Evolutionary conservation across 257 asterid genomes (phyloP), one percentile per base, ranked within the genome.

Genomic region (Salvia rosmarinus): DNA sequence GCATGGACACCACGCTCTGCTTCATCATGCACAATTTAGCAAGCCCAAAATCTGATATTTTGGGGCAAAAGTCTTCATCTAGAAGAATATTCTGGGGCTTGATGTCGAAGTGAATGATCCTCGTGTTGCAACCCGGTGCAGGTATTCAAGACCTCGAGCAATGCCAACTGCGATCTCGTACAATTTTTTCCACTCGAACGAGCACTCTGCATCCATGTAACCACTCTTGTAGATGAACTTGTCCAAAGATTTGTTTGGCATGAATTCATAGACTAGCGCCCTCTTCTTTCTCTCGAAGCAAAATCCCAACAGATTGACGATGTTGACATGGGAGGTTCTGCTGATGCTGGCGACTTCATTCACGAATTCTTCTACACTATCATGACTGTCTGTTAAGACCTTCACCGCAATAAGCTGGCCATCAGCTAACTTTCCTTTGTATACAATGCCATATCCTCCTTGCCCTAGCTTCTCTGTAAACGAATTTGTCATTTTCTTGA

Each of bases 41-140:
- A 8, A 89, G 85, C 54, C 95, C 95, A n/a, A 89, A 87, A 77
- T 89, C 90, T 4, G 92, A 84, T 17, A 87, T 89, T 42, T 87
- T 89, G 0, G 95, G 96, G 30, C 88, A 73, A 20, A 85, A 80
- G 0, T 85, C 89, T 19, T 80, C 21, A 55, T 89, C 95, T 73
- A 85, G 13, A 4, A 89, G 90, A 55, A 89, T 89, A 67, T 85
- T 89, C 1, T 87, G 93, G 72, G 91, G 96, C 74, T 89, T 89
- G 68, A 87, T 89, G 77, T 89, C 88, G 28, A 85, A 85, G 63
- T 87, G 96, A 37, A 89, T 75, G 16, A 87, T 87, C 67, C 88
- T 78, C 11, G 90, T 84, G 67, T 78, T 87, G 59, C 93, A 87
- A 1, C 94, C 94, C 72, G 68, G 78, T 87, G 96, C 0, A 87